A percentile compares a stretch with the other conserved stretches of the same genome.
Conservation (phyloP, 768 basidiomycete species). For the Suillus occidentalis region DNA sequence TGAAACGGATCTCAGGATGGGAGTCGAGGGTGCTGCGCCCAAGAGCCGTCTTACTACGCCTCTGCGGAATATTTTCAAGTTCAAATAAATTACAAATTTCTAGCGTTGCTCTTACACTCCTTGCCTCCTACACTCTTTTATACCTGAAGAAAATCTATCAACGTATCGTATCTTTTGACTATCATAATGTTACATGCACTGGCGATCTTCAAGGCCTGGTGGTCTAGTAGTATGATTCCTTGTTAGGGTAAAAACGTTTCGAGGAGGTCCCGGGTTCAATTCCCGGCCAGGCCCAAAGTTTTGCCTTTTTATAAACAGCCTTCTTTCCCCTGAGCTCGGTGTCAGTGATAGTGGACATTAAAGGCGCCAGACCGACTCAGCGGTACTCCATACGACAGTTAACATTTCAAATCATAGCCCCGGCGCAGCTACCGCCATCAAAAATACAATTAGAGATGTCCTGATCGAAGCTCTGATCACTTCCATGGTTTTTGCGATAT, state of each 20-base stretch:
- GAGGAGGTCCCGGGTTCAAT: slow-evolving; percentile 84
- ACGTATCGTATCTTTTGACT: not conserved
- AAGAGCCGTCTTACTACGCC: slow-evolving; percentile 29
- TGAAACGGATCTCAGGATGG: slow-evolving; percentile 23
- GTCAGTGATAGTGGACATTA: not conserved
- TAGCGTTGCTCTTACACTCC: slow-evolving; percentile 3
- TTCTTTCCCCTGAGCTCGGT: not conserved
- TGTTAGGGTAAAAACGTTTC: slow-evolving; percentile 39
- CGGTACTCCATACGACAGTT: not conserved
- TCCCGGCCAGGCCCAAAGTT: slow-evolving; percentile 63
- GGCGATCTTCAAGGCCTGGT: slow-evolving; percentile 29
- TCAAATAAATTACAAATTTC: slow-evolving; percentile 20
- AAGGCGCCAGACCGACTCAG: not conserved
- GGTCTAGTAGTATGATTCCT: slow-evolving; percentile 45
- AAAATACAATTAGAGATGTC: not conserved
- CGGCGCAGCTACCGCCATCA: not conserved
- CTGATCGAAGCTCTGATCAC: not conserved
- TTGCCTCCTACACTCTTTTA: not conserved
- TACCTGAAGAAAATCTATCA: not conserved
- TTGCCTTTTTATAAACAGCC: slow-evolving; percentile 1
- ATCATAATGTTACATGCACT: not conserved
- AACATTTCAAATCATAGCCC: not conserved
- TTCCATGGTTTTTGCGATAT: not conserved
- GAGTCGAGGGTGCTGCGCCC: slow-evolving; percentile 23
- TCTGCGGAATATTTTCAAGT: slow-evolving; percentile 33